phyloP scores from a whole-genome alignment of 306 rosid species.

The Cajanus cajan region DNA sequence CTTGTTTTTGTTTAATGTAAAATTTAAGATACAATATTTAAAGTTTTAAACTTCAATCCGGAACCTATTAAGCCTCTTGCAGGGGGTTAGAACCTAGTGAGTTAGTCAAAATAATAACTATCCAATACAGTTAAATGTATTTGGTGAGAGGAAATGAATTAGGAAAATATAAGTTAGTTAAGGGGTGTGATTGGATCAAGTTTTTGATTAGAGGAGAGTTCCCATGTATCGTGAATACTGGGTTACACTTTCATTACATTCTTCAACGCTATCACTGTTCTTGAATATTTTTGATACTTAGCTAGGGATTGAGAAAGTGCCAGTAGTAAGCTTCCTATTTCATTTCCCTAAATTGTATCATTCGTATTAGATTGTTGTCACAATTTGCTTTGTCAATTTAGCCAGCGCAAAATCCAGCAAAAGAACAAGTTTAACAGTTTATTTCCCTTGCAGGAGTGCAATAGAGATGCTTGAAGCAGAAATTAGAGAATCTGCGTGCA shows the following conservation, averaged over 20 bases:
- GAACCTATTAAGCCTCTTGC: neutral
- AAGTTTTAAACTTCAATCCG: neutral
- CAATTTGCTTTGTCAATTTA: constrained; percentile 1
- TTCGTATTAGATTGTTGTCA: neutral
- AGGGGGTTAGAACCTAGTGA: neutral
- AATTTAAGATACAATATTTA: neutral
- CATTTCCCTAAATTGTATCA: neutral
- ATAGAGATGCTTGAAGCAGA: constrained; percentile 80
- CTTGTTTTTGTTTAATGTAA: neutral
- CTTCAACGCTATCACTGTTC: neutral
- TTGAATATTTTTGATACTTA: neutral
- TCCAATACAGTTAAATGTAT: neutral
- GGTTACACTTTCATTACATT: neutral
- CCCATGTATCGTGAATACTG: neutral
- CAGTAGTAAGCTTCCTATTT: neutral
- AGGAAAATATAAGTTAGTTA: neutral
- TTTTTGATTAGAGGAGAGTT: neutral
- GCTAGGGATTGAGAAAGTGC: neutral
- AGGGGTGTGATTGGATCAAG: neutral
- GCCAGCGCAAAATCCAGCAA: neutral
- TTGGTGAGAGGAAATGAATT: neutral
- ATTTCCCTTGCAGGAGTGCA: constrained; percentile 65
- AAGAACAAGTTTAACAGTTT: neutral
- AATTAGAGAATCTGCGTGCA: constrained; percentile 47
- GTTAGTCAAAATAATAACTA: neutral